Evolutionary conservation across 164 flowering plant genomes (phyloP), one percentile per base, ranked within the genome.

Genomic region (Buxus sempervirens): DNA sequence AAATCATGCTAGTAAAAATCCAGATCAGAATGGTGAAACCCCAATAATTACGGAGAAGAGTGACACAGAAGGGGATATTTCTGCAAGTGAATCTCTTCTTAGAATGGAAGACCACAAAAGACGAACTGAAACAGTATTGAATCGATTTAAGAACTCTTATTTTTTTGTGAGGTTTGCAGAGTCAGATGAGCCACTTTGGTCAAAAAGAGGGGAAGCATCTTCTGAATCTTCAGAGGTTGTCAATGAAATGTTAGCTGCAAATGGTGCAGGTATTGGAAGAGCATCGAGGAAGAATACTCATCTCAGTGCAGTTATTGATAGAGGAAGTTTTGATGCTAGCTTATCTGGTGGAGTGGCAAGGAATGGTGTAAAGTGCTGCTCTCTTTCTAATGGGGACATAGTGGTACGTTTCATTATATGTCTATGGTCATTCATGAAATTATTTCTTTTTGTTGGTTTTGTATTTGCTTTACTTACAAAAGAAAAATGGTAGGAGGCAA

Each of bases 331-430:
- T 81, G 85, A 93, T 89, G 85, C 95, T 53, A 81, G 77, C 72
- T 80, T 81, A 56, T 88, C 90, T 70, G 95, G 97, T 60, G 99
- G 99, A 60, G 82, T 85, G 58, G 98, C 96, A 59, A 85, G 97
- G 75, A 81, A 85, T 76, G 63, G 79, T 62, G 82, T 84, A 38
- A 81, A 79, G 75, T 93, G 97, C 80, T 85, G 78, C 74, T 75
- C 96, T 49, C 91, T 96, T 63, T 66, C 89, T 48, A 93, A 88
- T 83, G 97, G 99, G 54, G 97, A 90, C 78, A 81, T 96, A 86
- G 90, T 90, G 99, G 99, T 96, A 86, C 80, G 89, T 45, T 76
- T 65, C 54, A 49, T 13, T 56, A 28, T 25, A 21, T 48, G 58
- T 67, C 15, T 61, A 15, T 42, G 18, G 22, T 58, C 19, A 9